phyloP scores from a whole-genome alignment of 345 rosid genomes.

The Psidium guajava region DNA sequence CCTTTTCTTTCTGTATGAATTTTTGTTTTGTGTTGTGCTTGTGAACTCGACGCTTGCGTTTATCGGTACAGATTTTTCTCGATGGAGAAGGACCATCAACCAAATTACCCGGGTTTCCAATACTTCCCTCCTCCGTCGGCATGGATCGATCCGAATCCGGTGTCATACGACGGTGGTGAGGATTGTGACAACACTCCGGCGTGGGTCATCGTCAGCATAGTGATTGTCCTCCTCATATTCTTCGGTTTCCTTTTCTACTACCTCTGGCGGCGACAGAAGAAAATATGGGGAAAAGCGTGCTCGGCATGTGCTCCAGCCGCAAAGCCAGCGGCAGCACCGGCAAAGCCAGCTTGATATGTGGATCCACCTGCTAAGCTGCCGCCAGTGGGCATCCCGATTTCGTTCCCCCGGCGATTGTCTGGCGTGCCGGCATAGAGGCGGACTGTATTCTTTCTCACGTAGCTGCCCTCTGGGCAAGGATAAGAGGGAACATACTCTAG shows the following conservation, averaged over 20 bases:
- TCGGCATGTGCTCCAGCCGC: neutral
- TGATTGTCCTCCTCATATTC: neutral
- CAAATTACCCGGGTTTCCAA: neutral
- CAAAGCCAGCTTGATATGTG: neutral
- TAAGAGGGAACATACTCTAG: neutral
- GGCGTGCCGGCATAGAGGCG: neutral
- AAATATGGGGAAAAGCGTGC: neutral
- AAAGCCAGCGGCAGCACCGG: neutral
- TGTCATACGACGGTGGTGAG: neutral
- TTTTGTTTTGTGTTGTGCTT: neutral
- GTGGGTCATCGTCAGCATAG: conserved; percentile 3
- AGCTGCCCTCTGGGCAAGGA: neutral
- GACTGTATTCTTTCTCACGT: neutral
- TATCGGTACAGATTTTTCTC: neutral
- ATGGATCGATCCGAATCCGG: neutral
- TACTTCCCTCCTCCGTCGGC: neutral
- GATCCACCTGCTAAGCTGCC: neutral
- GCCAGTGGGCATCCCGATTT: neutral
- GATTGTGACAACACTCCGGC: neutral
- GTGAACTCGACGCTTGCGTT: neutral
- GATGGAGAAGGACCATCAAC: neutral
- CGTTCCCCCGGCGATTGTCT: neutral
- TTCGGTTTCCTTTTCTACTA: neutral
- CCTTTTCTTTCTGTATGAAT: neutral
- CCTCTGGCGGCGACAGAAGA: neutral